Conservation (phyloP, 768 basidiomycete genomes). For the Mycena haematopus region DNA sequence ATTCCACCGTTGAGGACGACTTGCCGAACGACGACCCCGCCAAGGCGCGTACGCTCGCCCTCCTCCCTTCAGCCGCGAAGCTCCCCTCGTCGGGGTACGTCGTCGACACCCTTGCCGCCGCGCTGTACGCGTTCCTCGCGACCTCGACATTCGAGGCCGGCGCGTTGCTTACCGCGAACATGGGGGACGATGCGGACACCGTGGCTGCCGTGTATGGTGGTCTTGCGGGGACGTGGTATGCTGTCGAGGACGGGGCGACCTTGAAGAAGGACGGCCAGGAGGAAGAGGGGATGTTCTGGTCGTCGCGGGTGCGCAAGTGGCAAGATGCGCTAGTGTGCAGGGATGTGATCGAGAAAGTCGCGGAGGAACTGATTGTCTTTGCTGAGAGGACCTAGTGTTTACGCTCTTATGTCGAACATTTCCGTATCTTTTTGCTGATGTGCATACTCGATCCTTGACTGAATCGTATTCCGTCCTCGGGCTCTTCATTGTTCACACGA, state of each 20-base stretch:
- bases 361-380: slow-evolving; percentile 42
- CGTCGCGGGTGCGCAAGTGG: slow-evolving; percentile 42
- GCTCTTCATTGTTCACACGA: too few relatives aligned
- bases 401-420: too few relatives aligned
- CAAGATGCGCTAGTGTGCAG: slow-evolving; percentile 37
- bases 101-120: slow-evolving; percentile 47
- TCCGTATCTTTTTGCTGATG: too few relatives aligned
- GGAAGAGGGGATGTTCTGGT: background rate
- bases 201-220: slow-evolving; percentile 54
- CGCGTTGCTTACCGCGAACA: slow-evolving; percentile 51
- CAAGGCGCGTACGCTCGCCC: slow-evolving; percentile 1
- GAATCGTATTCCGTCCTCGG: too few relatives aligned
- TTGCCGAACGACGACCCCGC: background rate
- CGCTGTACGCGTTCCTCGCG: slow-evolving; percentile 52
- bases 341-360: slow-evolving; percentile 45
- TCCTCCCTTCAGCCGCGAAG: slow-evolving; percentile 36
- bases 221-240: slow-evolving; percentile 53
- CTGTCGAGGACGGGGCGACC: slow-evolving; percentile 31
- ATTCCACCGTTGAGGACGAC: background rate
- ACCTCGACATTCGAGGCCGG: slow-evolving; percentile 52
- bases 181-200: slow-evolving; percentile 53
- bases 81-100: slow-evolving; percentile 51
- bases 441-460: too few relatives aligned
- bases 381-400: background rate
- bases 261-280: background rate